Evolutionary conservation across 768 basidiomycete species (phyloP).

Genomic region (Termitomyces sp.): DNA sequence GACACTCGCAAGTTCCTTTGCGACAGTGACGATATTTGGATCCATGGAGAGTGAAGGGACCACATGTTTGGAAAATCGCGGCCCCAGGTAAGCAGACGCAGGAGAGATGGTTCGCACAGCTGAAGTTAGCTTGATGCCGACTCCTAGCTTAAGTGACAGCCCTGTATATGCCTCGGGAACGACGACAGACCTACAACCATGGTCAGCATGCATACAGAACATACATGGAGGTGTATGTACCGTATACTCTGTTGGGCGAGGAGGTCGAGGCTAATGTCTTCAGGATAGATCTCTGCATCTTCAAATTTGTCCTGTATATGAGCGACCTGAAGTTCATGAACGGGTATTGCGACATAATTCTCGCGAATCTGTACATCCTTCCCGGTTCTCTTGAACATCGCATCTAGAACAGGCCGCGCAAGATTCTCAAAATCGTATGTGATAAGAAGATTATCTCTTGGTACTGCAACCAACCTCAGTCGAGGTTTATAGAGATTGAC

Average conservation of each 20-base stretch:
- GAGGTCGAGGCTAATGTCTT: slow-evolving; percentile 37
- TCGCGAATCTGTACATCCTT: slow-evolving; percentile 28
- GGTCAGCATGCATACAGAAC: neutral
- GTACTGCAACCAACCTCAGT: slow-evolving; percentile 45
- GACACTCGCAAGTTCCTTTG: slow-evolving; percentile 52
- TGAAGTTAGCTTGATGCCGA: slow-evolving; percentile 56
- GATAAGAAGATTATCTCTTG: slow-evolving; percentile 37
- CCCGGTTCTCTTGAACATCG: slow-evolving; percentile 35
- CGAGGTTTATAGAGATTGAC: slow-evolving; percentile 48
- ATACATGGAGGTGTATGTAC: slow-evolving; percentile 22
- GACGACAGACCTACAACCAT: slow-evolving; percentile 42
- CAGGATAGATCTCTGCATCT: slow-evolving; percentile 39
- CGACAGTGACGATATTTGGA: slow-evolving; percentile 46
- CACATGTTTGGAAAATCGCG: slow-evolving; percentile 50
- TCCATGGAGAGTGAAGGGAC: slow-evolving; percentile 48
- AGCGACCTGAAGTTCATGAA: slow-evolving; percentile 51
- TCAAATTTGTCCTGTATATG: slow-evolving; percentile 50
- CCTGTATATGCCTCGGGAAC: slow-evolving; percentile 42
- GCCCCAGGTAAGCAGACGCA: slow-evolving; percentile 52
- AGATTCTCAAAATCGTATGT: slow-evolving; percentile 50
- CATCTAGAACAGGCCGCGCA: slow-evolving; percentile 35
- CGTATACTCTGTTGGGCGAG: slow-evolving; percentile 54
- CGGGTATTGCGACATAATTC: slow-evolving; percentile 40
- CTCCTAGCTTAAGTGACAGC: slow-evolving; percentile 50
- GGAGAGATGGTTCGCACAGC: slow-evolving; percentile 60